Base-by-base conservation (phyloP, 768 basidiomycete species). In the Daedalea quercina region DNA sequence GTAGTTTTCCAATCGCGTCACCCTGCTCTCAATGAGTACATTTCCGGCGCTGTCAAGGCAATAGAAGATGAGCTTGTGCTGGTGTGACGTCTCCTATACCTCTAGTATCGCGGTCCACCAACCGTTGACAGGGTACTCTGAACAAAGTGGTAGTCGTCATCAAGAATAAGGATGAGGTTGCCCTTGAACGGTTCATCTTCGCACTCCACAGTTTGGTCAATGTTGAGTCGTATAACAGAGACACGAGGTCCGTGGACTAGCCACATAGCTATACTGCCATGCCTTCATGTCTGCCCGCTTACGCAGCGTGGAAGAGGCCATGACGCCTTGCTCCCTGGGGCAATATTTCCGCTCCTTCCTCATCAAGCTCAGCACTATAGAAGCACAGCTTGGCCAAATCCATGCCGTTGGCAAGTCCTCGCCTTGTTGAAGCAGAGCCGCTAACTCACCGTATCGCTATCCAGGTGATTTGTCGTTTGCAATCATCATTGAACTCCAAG, bases 1-100 rank as follows among this genome's bases (percentile, higher is more conserved):
- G 88, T 91, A 0, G 91, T 95, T 9, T 97, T 84, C 64, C 93
- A 96, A 70, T 92, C 90, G 3, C 82, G 94, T n/a, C 90, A 94
- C 65, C 93, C 94, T 1, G 80, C 80, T 40, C 73, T 98, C 49
- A 87, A 90, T 57, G 83, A 87, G 43, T 98, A 96, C 65, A 86
- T 98, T 52, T 81, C 90, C n/a, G 87, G 88, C 19, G 87, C 90
- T 2, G 76, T 93, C 53, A 86, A 85, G 62, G 85, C 90, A n/a
- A 68, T 94, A 25, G 76, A 78, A 19, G 87, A 90, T 44, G 92
- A 95, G 66, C 74, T 96, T 13, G 65, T 73, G 19, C 72, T 74
- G 52, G 91, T 91, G 59, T 54, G 61, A 31, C 28, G 28, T 31
- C 28, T 52, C 31, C 28, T 11, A 12, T 9, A 2, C 19, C 19